Evolutionary conservation across 1,284 basidiomycete genomes (phyloP), one percentile per base, ranked within the genome.

Genomic region (Jaminaea rosea): DNA sequence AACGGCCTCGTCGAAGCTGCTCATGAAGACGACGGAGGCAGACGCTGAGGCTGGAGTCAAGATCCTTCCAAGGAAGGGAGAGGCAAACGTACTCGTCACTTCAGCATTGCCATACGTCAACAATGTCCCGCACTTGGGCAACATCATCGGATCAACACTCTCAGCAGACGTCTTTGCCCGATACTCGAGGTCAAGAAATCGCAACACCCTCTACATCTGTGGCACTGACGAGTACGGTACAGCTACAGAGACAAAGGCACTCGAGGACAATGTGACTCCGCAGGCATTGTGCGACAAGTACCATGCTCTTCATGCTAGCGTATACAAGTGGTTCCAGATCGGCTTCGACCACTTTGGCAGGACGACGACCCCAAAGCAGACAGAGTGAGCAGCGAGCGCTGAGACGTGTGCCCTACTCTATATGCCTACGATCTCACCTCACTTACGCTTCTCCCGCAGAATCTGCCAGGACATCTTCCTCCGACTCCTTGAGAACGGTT

Each of bases 191-290:
- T 72, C 74, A 11, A 65, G 77, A 47, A 80, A 80, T 65, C 66
- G 77, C 45, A 78, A 77, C 37, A 76, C 78, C 15, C 71, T 77
- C 60, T 88, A 92, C 75, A 82, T 98, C 59, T 99, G 94, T 75
- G 94, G 94, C 44, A 98, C 94, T 4, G 93, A 99, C 74, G 93
- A 99, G 76, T 99, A 99, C 69, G 93, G 93, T 28, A 99, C 93
- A 1, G 93, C 93, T 0, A 96, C 94, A 1, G 93, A 98, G 79
- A 97, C 92, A 1, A 87, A 94, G 77, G 94, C 93, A 3, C 76
- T 96, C 54, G 94, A 97, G 74, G 94, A 98, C 74, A 85, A 86
- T 0, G 78, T 97, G 24, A 84, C 87, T 6, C 90, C 94, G 0
- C 79, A 82, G 62, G 83, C 87, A 69, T 80, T 98, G 3, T 94